A percentile compares a stretch with the other conserved stretches of the same genome.
Evolutionary conservation across 768 basidiomycete species (phyloP).

Genomic region (Russula virescens): DNA sequence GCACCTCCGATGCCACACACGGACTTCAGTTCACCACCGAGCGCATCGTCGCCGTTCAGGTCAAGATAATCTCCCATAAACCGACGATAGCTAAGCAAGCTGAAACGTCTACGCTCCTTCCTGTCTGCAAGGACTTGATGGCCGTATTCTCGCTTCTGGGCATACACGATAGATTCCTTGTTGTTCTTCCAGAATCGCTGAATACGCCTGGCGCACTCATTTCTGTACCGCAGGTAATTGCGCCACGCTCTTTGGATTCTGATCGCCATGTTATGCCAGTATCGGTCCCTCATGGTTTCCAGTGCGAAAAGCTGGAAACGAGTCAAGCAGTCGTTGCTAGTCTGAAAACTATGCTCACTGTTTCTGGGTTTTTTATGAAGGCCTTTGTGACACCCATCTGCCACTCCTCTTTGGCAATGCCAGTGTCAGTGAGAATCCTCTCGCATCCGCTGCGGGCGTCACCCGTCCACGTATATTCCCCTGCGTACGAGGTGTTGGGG

Average conservation of each 20-base stretch:
- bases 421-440: slow-evolving; percentile 89
- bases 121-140: slow-evolving; percentile 86
- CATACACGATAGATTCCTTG: slow-evolving; percentile 87
- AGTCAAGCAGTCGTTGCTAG: slow-evolving; percentile 5
- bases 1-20: slow-evolving; percentile 71
- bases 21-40: slow-evolving; percentile 68
- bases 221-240: slow-evolving; percentile 92
- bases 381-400: slow-evolving; percentile 99
- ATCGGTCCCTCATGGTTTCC: slow-evolving; percentile 97
- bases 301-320: slow-evolving; percentile 79
- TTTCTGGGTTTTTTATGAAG: slow-evolving; percentile 99
- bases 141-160: slow-evolving; percentile 88
- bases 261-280: slow-evolving; percentile 99
- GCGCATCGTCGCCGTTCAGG: slow-evolving; percentile 70
- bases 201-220: slow-evolving; percentile 91
- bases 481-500: slow-evolving; percentile 93
- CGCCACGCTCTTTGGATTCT: slow-evolving; percentile 96
- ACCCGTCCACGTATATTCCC: slow-evolving; percentile 96
- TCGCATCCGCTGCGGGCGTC: slow-evolving; percentile 88
- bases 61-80: slow-evolving; percentile 97
- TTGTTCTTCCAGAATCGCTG: slow-evolving; percentile 99
- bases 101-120: slow-evolving; percentile 91
- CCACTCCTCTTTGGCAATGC: slow-evolving; percentile 96
- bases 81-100: slow-evolving; percentile 87
- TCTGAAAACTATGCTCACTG: slow-evolving; percentile 44